Base-by-base conservation (phyloP, 306 rosid species). In the Luffa acutangula region DNA sequence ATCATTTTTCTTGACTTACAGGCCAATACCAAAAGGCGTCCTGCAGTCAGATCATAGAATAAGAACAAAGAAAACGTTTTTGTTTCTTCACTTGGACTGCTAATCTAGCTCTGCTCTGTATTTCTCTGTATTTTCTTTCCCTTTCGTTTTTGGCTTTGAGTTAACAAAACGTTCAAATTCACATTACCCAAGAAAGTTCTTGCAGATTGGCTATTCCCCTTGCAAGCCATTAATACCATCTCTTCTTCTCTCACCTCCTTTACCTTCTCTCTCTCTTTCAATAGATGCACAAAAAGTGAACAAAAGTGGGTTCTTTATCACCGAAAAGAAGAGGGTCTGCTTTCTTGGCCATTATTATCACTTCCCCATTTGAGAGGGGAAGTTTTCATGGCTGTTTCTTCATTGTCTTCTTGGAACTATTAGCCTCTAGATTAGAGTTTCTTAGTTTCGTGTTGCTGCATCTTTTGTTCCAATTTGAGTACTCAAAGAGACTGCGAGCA, bases 41-140 rank as follows among this genome's bases (percentile, higher is more conserved):
- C 33, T 46, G 17, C 34, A 53, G 79, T 86, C 73, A 84, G 83
- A 88, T 83, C 1, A 31, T 62, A 43, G 81, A 87, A 89, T 86
- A 88, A 80, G 77, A 87, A 89, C 89, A 90, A 89, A 86, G 81
- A 78, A 85, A 90, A 92, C 93, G 90, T 88, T 86, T 93, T 86
- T 82, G 85, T 80, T 84, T 88, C 82, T 71, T 87, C 77, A 83
- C 82, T 45, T 78, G 36, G 53, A 51, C 31, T 13, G 45, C 41
- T 9, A 46, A 54, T 65, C 31, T 34, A 48, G 6, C 45, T 49
- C 53, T 15, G 10, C 51, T 39, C 60, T 75, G 64, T 52, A 31
- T 77, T 51, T 75, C 33, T 52, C 14, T 31, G 42, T 73, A 31
- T 49, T 57, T 54, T 76, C 3, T n/a, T 53, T 13, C 25, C 54